Base-by-base conservation (phyloP, 2,329 filamentous ascomycete species). In the Cordyceps cateniannulata region DNA sequence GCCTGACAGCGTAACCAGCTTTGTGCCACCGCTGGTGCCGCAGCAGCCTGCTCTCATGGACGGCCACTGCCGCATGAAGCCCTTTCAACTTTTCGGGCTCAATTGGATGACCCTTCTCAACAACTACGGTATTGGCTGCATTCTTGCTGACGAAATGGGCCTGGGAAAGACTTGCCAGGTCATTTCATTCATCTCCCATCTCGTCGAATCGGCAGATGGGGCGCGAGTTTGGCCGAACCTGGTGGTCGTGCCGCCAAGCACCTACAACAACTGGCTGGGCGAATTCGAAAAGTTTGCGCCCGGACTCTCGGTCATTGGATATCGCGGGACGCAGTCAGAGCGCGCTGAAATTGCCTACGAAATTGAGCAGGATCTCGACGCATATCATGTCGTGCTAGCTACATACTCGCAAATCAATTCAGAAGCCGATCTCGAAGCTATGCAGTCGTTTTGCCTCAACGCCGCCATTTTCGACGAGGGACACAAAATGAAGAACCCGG, bases 131-230 rank as follows among this genome's bases (percentile, higher is more conserved):
- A 83, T 96, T 56, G 93, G 91, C 50, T 93, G 92, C 64, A 98
- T 99, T 61, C 79, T 99, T 20, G 95, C 95, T 1, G 95, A 99
- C 71, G 95, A 99, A 71, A 99, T 99, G 95, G 95, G 90, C 56
- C 79, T 93, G 45, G 95, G 95, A 50, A 99, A 99, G 79, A 99
- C 95, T 0, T 97, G 92, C 68, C 93, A 99, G 69, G 91, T 98
- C 63, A 96, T 99, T 66, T 87, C 91, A 0, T 91, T 99, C 68
- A 81, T 99, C 50, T 89, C 91, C 18, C 88, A 96, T 67, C 79
- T 99, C 27, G 85, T 90, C 18, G 85, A 92, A 69, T 84, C 84
- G 32, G 69, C 78, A 38, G 68, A 52, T 14, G 63, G 65, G 3
- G 63, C 63, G 5, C 64, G 81, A 77, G 70, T 85, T 69, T 78